Evolutionary conservation across 306 rosid species (phyloP).

Genomic region (Elaeagnus macrophylla): DNA sequence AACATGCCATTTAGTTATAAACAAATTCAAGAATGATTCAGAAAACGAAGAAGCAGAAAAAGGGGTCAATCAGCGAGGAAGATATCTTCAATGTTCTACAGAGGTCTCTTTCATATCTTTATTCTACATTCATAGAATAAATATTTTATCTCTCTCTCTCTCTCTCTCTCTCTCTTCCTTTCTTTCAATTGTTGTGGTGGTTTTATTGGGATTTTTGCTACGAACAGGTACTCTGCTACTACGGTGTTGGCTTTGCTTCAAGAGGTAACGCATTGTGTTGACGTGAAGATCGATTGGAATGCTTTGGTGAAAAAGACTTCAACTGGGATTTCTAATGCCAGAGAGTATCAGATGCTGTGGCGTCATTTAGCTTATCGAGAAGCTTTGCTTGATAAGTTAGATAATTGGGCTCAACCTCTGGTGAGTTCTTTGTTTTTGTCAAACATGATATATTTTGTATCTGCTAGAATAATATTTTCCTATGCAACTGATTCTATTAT

Average conservation of each 20-base stretch:
- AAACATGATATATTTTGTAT: background rate
- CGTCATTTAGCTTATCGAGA: slow-evolving; percentile 75
- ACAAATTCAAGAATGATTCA: slow-evolving; percentile 29
- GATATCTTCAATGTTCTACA: slow-evolving; percentile 38
- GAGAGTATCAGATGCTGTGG: slow-evolving; percentile 92
- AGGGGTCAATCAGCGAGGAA: slow-evolving; percentile 37
- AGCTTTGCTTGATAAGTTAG: slow-evolving; percentile 32
- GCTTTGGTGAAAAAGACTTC: slow-evolving; percentile 54
- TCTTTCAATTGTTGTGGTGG: background rate
- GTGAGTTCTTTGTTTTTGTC: slow-evolving; percentile 23
- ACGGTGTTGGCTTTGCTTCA: slow-evolving; percentile 58
- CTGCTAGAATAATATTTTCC: background rate
- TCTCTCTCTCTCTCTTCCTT: background rate
- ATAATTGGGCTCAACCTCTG: slow-evolving; percentile 45
- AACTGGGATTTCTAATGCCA: slow-evolving; percentile 70
- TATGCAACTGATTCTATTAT: background rate
- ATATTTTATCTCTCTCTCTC: too few relatives aligned
- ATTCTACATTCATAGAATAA: background rate
- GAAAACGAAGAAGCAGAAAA: slow-evolving; percentile 24
- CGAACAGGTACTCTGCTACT: slow-evolving; percentile 43
- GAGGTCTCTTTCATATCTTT: slow-evolving; percentile 27
- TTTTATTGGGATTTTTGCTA: background rate
- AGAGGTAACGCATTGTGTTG: slow-evolving; percentile 44
- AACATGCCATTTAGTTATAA: slow-evolving; percentile 8
- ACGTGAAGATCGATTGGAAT: slow-evolving; percentile 63